These are phyloP conservation scores for Lachancea dasiensis DNA, from an alignment of 805 yeast species.

Conservation along the genomic window DNA sequence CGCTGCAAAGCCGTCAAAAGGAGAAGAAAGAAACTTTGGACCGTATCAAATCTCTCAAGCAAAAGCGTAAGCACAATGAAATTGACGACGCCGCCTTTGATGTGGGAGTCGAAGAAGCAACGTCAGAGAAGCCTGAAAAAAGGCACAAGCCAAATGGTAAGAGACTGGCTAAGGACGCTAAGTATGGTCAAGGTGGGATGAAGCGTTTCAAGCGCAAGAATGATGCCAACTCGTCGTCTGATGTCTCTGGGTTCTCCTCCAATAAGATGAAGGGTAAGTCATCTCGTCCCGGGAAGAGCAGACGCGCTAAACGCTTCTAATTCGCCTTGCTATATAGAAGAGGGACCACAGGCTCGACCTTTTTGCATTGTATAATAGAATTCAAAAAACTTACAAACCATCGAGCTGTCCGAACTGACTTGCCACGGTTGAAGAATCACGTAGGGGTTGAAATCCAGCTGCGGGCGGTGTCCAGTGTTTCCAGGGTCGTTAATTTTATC, in stretches of 20 bases:
- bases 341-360: no score
- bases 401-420: no score
- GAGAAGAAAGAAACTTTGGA: constrained; percentile 88
- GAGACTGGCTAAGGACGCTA: constrained; percentile 64
- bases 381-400: not conserved
- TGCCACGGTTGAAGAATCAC: no score
- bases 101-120: constrained; percentile 84
- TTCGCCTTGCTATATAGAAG: no score
- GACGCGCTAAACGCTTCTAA: constrained; percentile 35
- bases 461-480: no score
- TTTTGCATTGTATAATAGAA: constrained; percentile 9
- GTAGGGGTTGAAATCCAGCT: no score
- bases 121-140: constrained; percentile 39
- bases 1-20: constrained; percentile 87
- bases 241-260: constrained; percentile 51
- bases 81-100: constrained; percentile 54
- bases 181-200: constrained; percentile 74
- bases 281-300: constrained; percentile 51
- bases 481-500: not conserved
- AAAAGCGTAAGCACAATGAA: constrained; percentile 76
- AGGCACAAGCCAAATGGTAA: constrained; percentile 56
- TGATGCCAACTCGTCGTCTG: constrained; percentile 65
- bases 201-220: constrained; percentile 69
- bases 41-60: constrained; percentile 83
- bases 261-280: constrained; percentile 48